Percentiles rank a stretch among this genome's conserved stretches.
Evolutionary conservation across 352 stramenopile genomes (phyloP).

Genomic region (Globisporangium abappressorium): DNA sequence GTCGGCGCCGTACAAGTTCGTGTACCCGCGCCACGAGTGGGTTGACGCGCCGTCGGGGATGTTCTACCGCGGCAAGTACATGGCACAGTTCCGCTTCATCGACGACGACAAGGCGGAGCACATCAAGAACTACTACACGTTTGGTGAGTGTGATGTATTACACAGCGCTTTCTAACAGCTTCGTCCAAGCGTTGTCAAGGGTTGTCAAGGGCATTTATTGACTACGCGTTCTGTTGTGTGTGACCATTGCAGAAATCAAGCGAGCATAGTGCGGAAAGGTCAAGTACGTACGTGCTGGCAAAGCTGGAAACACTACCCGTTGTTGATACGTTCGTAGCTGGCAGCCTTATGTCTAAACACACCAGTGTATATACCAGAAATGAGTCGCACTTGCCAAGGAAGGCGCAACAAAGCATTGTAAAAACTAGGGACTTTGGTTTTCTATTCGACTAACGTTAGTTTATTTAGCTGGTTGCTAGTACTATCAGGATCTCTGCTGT

Average conservation of each 20-base stretch:
- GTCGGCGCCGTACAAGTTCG: conserved; percentile 73
- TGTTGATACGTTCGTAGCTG: background rate
- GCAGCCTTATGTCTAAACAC: no score
- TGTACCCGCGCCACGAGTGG: conserved; percentile 77
- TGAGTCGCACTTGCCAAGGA: no score
- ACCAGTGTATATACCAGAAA: no score
- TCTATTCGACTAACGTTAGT: background rate
- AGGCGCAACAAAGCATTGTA: no score
- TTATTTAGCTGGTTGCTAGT: background rate
- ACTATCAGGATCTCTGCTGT: conserved; percentile 4
- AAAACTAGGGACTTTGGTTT: background rate
- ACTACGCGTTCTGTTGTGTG: conserved; percentile 1
- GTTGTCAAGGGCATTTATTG: background rate
- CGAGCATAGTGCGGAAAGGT: conserved; percentile 21
- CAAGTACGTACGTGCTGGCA: background rate
- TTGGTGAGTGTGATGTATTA: conserved; percentile 42
- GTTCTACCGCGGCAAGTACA: conserved; percentile 88
- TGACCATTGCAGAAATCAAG: conserved; percentile 49
- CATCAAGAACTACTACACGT: conserved; percentile 74
- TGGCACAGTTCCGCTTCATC: conserved; percentile 68
- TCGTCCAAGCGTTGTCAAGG: no score
- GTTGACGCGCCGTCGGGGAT: conserved; percentile 82
- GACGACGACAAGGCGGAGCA: conserved; percentile 70
- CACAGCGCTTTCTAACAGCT: no score
- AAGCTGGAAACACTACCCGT: background rate